Percentiles rank a stretch among this genome's conserved stretches.
phyloP scores from a whole-genome alignment of 164 flowering plant species.

The Dillenia suffruticosa region DNA sequence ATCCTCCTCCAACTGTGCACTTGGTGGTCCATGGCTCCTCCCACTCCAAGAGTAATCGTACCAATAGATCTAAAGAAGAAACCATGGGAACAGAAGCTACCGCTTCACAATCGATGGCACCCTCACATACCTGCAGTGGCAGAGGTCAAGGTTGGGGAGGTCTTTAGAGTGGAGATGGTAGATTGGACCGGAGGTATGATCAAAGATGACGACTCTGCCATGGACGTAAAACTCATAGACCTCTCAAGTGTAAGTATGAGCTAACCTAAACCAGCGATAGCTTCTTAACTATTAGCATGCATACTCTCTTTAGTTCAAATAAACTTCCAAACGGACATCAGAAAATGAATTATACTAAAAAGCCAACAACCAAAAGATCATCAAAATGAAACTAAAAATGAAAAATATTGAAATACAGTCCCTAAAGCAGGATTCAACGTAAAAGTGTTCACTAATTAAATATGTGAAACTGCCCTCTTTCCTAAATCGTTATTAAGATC shows the following conservation, averaged over 20 bases:
- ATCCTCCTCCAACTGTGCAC: background rate
- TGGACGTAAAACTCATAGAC: constrained; percentile 55
- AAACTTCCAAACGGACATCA: too few relatives aligned
- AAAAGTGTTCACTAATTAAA: too few relatives aligned
- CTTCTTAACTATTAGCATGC: too few relatives aligned
- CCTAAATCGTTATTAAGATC: too few relatives aligned
- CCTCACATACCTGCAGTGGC: constrained; percentile 72
- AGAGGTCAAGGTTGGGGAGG: constrained; percentile 48
- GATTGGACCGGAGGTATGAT: constrained; percentile 82
- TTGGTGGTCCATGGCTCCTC: constrained; percentile 58
- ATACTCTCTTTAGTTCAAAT: too few relatives aligned
- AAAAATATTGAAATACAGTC: too few relatives aligned
- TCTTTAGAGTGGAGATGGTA: constrained; percentile 75
- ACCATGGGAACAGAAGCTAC: constrained; percentile 71
- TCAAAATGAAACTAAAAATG: too few relatives aligned
- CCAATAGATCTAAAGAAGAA: constrained; percentile 66
- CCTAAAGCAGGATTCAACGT: too few relatives aligned
- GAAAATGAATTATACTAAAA: too few relatives aligned
- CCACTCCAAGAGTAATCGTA: constrained; percentile 57
- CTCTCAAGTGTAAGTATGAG: constrained; percentile 63
- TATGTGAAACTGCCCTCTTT: too few relatives aligned
- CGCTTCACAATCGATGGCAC: constrained; percentile 96
- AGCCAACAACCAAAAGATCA: too few relatives aligned
- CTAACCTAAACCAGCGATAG: too few relatives aligned
- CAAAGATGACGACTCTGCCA: constrained; percentile 53